Evolutionary conservation across 1,139 yeast species (phyloP), one percentile per base, ranked within the genome.

Genomic region (Geotrichum klebahnii): DNA sequence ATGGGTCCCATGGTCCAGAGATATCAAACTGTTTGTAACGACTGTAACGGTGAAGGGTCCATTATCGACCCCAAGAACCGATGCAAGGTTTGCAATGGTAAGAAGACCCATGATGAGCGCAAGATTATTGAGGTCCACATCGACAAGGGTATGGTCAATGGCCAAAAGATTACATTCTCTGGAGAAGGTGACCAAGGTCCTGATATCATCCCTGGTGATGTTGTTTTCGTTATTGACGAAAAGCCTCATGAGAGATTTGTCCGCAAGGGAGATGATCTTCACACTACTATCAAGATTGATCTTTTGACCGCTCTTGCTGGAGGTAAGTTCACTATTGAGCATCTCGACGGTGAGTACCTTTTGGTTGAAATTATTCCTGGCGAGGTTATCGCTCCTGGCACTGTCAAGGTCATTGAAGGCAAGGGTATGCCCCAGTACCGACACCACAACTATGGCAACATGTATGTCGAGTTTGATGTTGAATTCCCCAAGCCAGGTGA

Each of bases 1-100:
- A 90, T 92, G 97, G 99, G 99, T 61, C 97, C 96, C 58, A 89
- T 92, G 94, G 84, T 92, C 65, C 99, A 92, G 76, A 83, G 97
- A 77, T 86, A 86, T 81, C 98, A 92, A 75, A 83, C 95, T 37
- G 83, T 82, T 53, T 92, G 99, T 84, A 94, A 87, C 60, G 83
- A 74, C 56, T 92, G 99, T 82, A 74, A 80, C 60, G 98, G 97
- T 67, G 77, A 84, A 55, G 99, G 99, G 67, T 95, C 86, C 68
- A 84, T 84, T 58, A 79, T 89, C 67, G 83, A 84, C 68, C 79
- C 90, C 54, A 85, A 85, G 74, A 96, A 89, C 72, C 81, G 90
- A 67, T 92, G 99, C 81, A 81, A 80, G 62, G 67, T 71, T 41
- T 92, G 99, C 78, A 74, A 74, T 60, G 99, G 97, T 74, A 85